phyloP scores from a whole-genome alignment of 192 early-diverging fungal genomes.

The Backusella tarrabulga region DNA sequence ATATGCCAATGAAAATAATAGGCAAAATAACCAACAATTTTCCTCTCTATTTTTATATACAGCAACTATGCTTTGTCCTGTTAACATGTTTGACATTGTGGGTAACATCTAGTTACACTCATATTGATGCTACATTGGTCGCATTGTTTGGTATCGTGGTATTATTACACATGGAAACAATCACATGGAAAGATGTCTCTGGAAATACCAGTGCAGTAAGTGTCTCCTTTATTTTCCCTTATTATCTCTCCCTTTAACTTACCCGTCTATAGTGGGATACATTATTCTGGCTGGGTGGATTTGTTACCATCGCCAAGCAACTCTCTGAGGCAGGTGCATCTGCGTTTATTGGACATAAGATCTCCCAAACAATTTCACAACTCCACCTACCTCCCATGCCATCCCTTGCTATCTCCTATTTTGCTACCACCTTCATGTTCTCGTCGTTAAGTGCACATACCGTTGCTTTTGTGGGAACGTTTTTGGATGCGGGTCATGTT shows the following conservation, averaged over 20 bases:
- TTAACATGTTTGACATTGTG: conserved; percentile 54
- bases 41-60: neutral
- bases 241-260: neutral
- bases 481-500: conserved; percentile 65
- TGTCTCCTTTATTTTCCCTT: neutral
- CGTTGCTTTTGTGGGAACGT: conserved; percentile 62
- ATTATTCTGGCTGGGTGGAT: conserved; percentile 78
- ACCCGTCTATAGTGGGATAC: conserved; percentile 61
- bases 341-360: conserved; percentile 58
- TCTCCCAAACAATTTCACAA: conserved; percentile 41
- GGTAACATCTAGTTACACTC: conserved; percentile 47
- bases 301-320: conserved; percentile 74
- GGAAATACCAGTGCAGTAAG: conserved; percentile 58
- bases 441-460: conserved; percentile 71
- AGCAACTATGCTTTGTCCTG: conserved; percentile 44
- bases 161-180: conserved; percentile 52
- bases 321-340: conserved; percentile 63
- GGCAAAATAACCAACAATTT: neutral
- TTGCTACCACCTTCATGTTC: conserved; percentile 68
- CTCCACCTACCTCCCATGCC: conserved; percentile 30
- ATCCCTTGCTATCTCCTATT: conserved; percentile 58
- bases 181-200: conserved; percentile 68
- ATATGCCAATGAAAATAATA: neutral
- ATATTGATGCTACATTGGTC: conserved; percentile 63
- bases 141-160: conserved; percentile 59